Base-by-base conservation (phyloP, 2,329 filamentous ascomycete genomes). In the Xylaria sp. region DNA sequence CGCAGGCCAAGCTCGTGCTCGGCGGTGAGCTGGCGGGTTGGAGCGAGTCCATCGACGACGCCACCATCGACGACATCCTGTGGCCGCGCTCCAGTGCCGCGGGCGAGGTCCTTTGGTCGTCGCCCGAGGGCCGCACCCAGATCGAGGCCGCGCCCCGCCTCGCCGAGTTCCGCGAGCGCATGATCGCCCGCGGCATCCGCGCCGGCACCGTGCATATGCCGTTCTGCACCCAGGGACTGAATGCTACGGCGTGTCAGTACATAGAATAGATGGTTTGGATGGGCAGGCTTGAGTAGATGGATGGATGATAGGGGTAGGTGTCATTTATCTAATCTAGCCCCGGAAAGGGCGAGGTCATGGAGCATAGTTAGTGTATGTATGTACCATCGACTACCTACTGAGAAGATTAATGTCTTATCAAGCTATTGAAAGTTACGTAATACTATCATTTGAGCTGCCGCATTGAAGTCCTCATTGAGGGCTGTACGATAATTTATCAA, bases 1-100 rank as follows among this genome's bases (percentile, higher is more conserved):
- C 89, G 30, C 79, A 88, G 51, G 87, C 88, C 30, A 85, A 90
- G 75, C 85, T 93, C 12, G 90, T 97, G 2, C 79, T 96, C 8
- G 94, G 94, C 53, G 94, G 93, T 30, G 94, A 97, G 81, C 88
- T 91, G 17, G 91, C 92, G 64, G 87, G 93, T 66, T 97, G 93
- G 93, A 87, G 86, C 71, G 94, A 97, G 82, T 91, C 90, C n/a
- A 85, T 87, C 69, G 94, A 97, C 79, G 81, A 88, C 2, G 82
- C 88, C n/a, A 94, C 90, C 77, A 78, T 97, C 14, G 93, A 97
- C 81, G 82, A 82, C 42, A 88, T 92, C 79, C 81, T 95, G 8
- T 97, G 93, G 93, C 93, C 93, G 7, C 85, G 93, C 5, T 89
- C 88, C 1, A 87, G 86, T 60, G 93, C 92, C 0, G 92, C 90